Evolutionary conservation across 2,329 filamentous ascomycete species (phyloP).

Genomic region (Claviceps quebecensis): DNA sequence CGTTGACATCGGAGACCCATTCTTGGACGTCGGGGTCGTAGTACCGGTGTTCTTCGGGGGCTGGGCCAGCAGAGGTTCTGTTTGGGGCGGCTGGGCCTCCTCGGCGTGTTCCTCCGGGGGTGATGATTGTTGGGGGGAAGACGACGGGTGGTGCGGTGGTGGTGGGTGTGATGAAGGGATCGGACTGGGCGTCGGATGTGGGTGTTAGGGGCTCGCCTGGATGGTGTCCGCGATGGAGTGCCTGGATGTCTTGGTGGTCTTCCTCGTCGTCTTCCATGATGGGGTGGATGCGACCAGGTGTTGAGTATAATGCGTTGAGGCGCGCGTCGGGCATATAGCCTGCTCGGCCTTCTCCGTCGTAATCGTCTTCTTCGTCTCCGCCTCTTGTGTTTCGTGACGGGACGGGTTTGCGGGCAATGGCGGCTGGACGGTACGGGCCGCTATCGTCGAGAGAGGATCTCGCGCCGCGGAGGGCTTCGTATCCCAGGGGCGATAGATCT

Average conservation of each 20-base stretch:
- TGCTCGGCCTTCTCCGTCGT: conserved; percentile 7
- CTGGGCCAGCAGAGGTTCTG: conserved; percentile 20
- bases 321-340: conserved; percentile 19
- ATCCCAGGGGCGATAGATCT: conserved; percentile 31
- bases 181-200: conserved; percentile 24
- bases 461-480: conserved; percentile 32
- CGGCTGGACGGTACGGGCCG: conserved; percentile 5
- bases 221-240: not conserved
- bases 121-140: conserved; percentile 13
- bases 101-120: too few species aligned
- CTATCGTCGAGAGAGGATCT: conserved; percentile 16
- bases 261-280: conserved; percentile 47
- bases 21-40: conserved; percentile 40
- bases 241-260: conserved; percentile 11
- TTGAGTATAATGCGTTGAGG: conserved; percentile 14
- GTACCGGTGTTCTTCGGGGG: conserved; percentile 23
- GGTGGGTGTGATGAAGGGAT: conserved; percentile 37
- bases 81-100: conserved; percentile 2
- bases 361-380: not conserved
- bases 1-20: conserved; percentile 44
- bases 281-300: conserved; percentile 36
- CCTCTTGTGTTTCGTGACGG: not conserved
- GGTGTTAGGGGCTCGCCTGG: conserved; percentile 13
- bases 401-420: conserved; percentile 17
- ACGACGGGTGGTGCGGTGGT: conserved; percentile 11